Evolutionary conservation across 257 asterid species (phyloP).

Genomic region (Ehretia macrophylla): DNA sequence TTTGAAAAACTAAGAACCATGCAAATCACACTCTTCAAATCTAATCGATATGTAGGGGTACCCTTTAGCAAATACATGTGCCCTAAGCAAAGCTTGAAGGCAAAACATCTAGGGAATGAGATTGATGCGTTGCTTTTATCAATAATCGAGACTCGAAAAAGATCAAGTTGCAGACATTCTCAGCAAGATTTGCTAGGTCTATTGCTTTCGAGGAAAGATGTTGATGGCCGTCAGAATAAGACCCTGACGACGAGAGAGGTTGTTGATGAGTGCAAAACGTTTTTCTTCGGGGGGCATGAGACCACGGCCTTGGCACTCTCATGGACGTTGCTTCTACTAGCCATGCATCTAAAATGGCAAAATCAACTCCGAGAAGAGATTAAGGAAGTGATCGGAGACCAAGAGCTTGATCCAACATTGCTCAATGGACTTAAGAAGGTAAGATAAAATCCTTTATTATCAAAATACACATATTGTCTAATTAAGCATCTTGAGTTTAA

Average conservation of each 20-base stretch:
- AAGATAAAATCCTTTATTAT: neutral
- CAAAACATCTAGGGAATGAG: conserved; percentile 59
- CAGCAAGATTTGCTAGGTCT: conserved; percentile 59
- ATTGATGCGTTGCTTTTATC: conserved; percentile 48
- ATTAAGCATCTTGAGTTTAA: no score
- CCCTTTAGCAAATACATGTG: conserved; percentile 61
- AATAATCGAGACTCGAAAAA: conserved; percentile 40
- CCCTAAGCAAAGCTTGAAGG: conserved; percentile 42
- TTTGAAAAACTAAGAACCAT: conserved; percentile 56
- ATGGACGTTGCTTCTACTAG: conserved; percentile 74
- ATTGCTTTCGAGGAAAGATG: conserved; percentile 38
- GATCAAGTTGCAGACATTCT: neutral
- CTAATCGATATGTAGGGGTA: conserved; percentile 75
- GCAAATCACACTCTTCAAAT: conserved; percentile 72
- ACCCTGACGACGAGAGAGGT: conserved; percentile 50
- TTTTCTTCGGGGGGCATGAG: conserved; percentile 90
- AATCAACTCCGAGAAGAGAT: conserved; percentile 61
- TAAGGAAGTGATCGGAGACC: conserved; percentile 44
- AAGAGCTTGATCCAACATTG: conserved; percentile 42
- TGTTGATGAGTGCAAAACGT: conserved; percentile 91
- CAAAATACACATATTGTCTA: no score
- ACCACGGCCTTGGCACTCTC: conserved; percentile 81
- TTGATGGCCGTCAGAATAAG: conserved; percentile 29
- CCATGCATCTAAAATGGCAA: conserved; percentile 72
- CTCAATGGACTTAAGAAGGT: conserved; percentile 78